phyloP scores from a whole-genome alignment of 116 monocot species.

The Cymodocea nodosa region DNA sequence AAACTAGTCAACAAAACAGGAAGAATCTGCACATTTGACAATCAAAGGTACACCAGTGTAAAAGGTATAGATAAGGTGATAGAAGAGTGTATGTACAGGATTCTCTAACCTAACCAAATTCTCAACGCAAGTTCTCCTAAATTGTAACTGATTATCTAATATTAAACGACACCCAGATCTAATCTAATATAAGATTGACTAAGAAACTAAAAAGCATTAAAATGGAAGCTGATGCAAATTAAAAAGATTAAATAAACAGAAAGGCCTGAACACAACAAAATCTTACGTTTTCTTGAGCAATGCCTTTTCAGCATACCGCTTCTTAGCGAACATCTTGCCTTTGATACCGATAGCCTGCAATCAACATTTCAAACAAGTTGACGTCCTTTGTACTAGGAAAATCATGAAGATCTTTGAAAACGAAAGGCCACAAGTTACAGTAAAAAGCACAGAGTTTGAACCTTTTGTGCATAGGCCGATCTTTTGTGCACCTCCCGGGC shows the following conservation, averaged over 20 bases:
- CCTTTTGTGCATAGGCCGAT: slow-evolving; percentile 67
- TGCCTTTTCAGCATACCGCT: slow-evolving; percentile 87
- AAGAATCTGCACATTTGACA: too few species aligned
- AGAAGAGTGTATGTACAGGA: too few species aligned
- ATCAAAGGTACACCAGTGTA: too few species aligned
- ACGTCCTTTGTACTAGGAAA: background rate
- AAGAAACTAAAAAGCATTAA: background rate
- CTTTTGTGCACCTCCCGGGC: slow-evolving; percentile 79
- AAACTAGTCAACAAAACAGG: too few species aligned
- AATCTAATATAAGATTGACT: too few species aligned
- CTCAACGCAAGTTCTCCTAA: too few species aligned
- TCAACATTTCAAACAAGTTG: background rate
- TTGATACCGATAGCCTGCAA: slow-evolving; percentile 73
- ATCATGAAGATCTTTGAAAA: too few species aligned
- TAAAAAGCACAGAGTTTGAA: slow-evolving; percentile 1
- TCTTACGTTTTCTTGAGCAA: slow-evolving; percentile 94
- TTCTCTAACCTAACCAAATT: too few species aligned
- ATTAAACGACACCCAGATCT: too few species aligned
- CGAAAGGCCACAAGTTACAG: too few species aligned
- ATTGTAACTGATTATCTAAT: too few species aligned
- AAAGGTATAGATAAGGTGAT: too few species aligned
- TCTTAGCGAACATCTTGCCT: slow-evolving; percentile 94
- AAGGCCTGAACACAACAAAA: background rate
- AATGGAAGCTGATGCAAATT: background rate
- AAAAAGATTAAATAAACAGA: background rate